Evolutionary conservation across 768 basidiomycete species (phyloP), one percentile per base, ranked within the genome.

Genomic region (Termitomyces sp.): DNA sequence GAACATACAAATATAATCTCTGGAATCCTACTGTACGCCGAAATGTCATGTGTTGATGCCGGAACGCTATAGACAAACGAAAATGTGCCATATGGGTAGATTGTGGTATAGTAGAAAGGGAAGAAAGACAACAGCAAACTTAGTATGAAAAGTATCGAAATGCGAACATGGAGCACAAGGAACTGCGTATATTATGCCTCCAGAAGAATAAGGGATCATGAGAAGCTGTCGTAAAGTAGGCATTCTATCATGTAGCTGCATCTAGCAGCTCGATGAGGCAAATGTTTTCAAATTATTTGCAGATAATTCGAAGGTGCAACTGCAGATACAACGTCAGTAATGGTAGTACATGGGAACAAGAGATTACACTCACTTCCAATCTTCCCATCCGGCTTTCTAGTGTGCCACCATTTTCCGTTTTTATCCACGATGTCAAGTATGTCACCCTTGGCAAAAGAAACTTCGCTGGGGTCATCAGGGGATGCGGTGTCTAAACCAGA

Each of bases 381-480:
- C 45, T 76, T 68, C 53, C 90, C 92, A 68, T 94, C 92, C 18
- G 78, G 64, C 72, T 89, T 94, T 67, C 74, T 85, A 36, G 91
- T 89, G 66, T 92, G 91, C 92, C 92, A 94, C 92, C 92, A 93
- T 68, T 93, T 92, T 51, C 91, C 91, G 65, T 91, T 85, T 72
- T 92, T 94, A 73, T 98, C 95, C 57, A 94, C 71, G 55, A 98
- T 89, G 61, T 97, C 94, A 61, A 98, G 82, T 41, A 93, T 77
- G 67, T 98, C 96, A 54, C 94, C 93, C 71, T 98, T 98, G 52
- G 75, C 67, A 72, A 99, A 98, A 49, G 92, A 91, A 41, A 99
- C 89, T 73, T 99, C 97, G 67, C 92, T 97, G 13, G 95, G 92
- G 70, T 99, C 97, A 57, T 98, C 95, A 30, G 90, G 77, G 2